Evolutionary conservation across 352 stramenopile species (phyloP).

Genomic region (Pythium insidiosum): DNA sequence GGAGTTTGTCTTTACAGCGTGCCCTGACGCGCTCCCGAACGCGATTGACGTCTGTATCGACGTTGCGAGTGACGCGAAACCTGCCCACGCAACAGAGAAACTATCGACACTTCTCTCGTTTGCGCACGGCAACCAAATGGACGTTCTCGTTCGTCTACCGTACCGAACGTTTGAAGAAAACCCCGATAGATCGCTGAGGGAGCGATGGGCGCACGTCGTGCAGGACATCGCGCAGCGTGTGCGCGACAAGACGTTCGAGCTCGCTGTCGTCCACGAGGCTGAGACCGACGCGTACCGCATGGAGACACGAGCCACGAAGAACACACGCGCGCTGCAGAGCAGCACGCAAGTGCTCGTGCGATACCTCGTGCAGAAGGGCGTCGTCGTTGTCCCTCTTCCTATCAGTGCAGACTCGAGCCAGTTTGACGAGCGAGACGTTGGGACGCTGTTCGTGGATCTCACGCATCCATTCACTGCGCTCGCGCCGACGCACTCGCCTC

Average conservation of each 20-base stretch:
- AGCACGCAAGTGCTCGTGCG: conserved; percentile 27
- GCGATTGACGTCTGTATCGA: conserved; percentile 12
- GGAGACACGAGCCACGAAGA: conserved; percentile 14
- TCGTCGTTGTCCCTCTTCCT: conserved; percentile 31
- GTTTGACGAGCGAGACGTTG: conserved; percentile 10
- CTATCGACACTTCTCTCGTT: conserved; percentile 17
- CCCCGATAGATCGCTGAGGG: conserved; percentile 7
- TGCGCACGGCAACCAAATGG: conserved; percentile 28
- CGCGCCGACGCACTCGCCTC: conserved; percentile 26
- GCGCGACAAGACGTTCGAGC: conserved; percentile 25
- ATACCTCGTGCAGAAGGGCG: conserved; percentile 42
- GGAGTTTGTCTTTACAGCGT: conserved; percentile 39
- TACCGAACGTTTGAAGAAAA: conserved; percentile 17
- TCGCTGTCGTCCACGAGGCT: conserved; percentile 31
- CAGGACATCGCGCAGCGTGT: conserved; percentile 25
- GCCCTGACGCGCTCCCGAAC: conserved; percentile 15
- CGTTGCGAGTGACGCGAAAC: not conserved
- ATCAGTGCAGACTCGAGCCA: conserved; percentile 9
- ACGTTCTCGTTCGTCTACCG: conserved; percentile 33
- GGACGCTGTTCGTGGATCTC: conserved; percentile 33
- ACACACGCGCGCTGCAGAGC: conserved; percentile 25
- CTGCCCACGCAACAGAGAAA: not conserved
- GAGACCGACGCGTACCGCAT: conserved; percentile 24
- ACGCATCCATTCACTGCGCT: conserved; percentile 34
- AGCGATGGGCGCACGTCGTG: conserved; percentile 20